Evolutionary conservation across 2,329 filamentous ascomycete genomes (phyloP).

Genomic region (Sclerotinia spermophila): DNA sequence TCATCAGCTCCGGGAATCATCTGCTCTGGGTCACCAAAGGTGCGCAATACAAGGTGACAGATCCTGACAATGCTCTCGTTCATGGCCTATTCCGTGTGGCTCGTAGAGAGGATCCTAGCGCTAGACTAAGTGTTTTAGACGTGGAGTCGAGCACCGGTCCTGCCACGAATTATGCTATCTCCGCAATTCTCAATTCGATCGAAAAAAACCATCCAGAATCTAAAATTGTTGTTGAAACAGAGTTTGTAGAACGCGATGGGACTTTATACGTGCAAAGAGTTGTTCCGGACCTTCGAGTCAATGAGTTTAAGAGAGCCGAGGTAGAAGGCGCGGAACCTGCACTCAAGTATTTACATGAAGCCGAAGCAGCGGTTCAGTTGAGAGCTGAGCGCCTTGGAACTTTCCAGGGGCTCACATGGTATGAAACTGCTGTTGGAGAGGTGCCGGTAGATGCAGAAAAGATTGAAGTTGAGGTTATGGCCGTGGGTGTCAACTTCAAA

Average conservation of each 20-base stretch:
- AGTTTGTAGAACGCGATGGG: slow-evolving; percentile 36
- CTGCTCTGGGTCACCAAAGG: slow-evolving; percentile 40
- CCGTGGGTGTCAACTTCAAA: slow-evolving; percentile 26
- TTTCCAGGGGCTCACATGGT: slow-evolving; percentile 19
- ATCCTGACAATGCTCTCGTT: slow-evolving; percentile 36
- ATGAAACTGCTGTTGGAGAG: slow-evolving; percentile 12
- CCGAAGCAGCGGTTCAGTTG: slow-evolving; percentile 7
- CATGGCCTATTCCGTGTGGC: slow-evolving; percentile 37
- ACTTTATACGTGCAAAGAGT: slow-evolving; percentile 32
- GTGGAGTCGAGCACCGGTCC: slow-evolving; percentile 8
- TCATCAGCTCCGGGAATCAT: slow-evolving; percentile 2
- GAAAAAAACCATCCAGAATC: not conserved
- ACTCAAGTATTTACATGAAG: slow-evolving; percentile 7
- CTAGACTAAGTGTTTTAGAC: slow-evolving; percentile 24
- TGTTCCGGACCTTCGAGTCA: slow-evolving; percentile 27
- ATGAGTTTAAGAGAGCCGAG: slow-evolving; percentile 9
- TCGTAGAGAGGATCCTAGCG: slow-evolving; percentile 23
- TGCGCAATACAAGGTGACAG: slow-evolving; percentile 28
- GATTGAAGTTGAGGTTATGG: slow-evolving; percentile 29
- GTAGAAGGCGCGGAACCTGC: not conserved
- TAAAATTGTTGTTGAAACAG: slow-evolving; percentile 25
- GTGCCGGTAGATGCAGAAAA: slow-evolving; percentile 9
- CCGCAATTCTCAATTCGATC: not conserved
- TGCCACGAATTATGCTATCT: slow-evolving; percentile 2
- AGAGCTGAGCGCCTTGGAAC: slow-evolving; percentile 19